Percentiles rank a stretch among this genome's conserved stretches.
phyloP scores from a whole-genome alignment of 345 rosid species.

The Rhodamnia argentea region DNA sequence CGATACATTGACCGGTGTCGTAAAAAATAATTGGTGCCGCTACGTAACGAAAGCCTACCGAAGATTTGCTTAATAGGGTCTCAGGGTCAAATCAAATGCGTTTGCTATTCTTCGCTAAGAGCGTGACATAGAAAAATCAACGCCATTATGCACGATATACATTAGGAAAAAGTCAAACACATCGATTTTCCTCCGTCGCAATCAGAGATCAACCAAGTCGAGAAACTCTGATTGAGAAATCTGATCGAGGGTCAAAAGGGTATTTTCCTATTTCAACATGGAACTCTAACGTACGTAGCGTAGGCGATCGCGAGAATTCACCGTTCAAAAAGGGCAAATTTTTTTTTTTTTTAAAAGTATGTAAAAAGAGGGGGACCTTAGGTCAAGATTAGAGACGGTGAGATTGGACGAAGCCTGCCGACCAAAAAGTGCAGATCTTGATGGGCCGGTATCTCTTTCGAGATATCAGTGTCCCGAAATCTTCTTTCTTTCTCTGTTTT shows the following conservation, averaged over 20 bases:
- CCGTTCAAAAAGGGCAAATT: neutral
- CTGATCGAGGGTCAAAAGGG: neutral
- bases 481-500: too few species aligned
- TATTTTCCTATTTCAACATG: neutral
- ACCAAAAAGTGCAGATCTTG: neutral
- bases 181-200: neutral
- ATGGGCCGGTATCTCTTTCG: neutral
- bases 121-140: neutral
- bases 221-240: neutral
- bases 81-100: too few species aligned
- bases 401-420: neutral
- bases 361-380: neutral
- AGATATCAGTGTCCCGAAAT: neutral
- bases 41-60: neutral
- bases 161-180: neutral
- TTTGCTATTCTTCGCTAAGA: neutral
- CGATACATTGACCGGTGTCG: neutral
- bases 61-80: neutral
- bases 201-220: neutral
- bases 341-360: neutral
- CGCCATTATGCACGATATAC: neutral
- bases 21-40: neutral
- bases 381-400: neutral
- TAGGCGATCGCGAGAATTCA: neutral
- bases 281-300: neutral